A percentile compares a stretch with the other conserved stretches of the same genome.
These are phyloP conservation scores for Plectosphaerella plurivora DNA, from an alignment of 2,329 filamentous ascomycete genomes.

Conservation along the genomic window DNA sequence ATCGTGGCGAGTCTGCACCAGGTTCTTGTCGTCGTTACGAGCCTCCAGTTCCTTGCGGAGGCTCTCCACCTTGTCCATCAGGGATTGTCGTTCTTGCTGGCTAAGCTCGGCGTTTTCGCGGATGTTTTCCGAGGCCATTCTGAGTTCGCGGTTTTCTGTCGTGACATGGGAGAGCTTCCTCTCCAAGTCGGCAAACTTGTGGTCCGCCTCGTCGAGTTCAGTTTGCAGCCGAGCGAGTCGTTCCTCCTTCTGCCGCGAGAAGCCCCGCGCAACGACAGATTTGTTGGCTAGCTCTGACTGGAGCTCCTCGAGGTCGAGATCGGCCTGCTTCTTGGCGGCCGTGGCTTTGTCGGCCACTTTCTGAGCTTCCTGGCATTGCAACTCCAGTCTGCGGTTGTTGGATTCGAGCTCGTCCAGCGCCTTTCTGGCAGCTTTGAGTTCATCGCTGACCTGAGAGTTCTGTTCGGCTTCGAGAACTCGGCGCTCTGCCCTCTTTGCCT, in stretches of 20 bases:
- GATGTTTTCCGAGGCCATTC: conserved; percentile 36
- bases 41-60: conserved; percentile 55
- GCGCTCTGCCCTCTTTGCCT: conserved; percentile 51
- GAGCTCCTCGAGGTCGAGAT: conserved; percentile 58
- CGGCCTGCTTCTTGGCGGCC: conserved; percentile 51
- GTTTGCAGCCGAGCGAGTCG: conserved; percentile 62
- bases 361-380: conserved; percentile 50
- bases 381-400: conserved; percentile 46
- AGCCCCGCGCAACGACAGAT: conserved; percentile 69
- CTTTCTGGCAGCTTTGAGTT: conserved; percentile 51
- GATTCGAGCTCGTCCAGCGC: conserved; percentile 56
- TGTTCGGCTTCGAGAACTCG: conserved; percentile 52
- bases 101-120: conserved; percentile 20
- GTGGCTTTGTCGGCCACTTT: conserved; percentile 50
- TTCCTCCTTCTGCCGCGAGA: conserved; percentile 71
- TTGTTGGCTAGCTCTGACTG: conserved; percentile 78
- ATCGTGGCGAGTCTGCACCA: conserved; percentile 66
- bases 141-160: conserved; percentile 40
- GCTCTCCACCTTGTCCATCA: conserved; percentile 47
- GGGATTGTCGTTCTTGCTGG: conserved; percentile 29
- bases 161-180: conserved; percentile 43
- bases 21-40: conserved; percentile 60
- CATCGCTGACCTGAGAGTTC: conserved; percentile 45
- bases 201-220: conserved; percentile 53
- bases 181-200: conserved; percentile 47